Base-by-base conservation (phyloP, 805 yeast species). In the Saccharomycopsis olivae region DNA sequence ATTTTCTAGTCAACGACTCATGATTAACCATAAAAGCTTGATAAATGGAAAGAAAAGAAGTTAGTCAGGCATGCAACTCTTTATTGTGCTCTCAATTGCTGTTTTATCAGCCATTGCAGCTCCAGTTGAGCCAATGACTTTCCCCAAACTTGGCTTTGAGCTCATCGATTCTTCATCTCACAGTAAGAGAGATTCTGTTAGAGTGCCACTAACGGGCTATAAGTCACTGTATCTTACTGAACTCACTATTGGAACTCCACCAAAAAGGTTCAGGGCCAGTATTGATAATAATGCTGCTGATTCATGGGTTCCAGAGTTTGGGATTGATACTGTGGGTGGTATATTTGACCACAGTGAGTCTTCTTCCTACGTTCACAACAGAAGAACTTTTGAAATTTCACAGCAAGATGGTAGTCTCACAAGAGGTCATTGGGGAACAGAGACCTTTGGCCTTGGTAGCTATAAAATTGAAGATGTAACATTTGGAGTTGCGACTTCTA, bases 401-500 rank as follows among this genome's bases (percentile, higher is more conserved):
- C 40, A 43, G 27, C 44, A 44, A 11, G 47, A 40, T 32, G 32
- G 33, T 5, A 24, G 40, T n/a, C 16, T 18, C 5, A 36, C 43
- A 11, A 28, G 23, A 5, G 47, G 47, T 4, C 25, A 28, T 34
- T 33, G 33, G 19, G 33, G 14, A 9, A 17, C 6, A 1, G 47
- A 43, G 18, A 27, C 33, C 11, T 17, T 48, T 14, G 33, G 21
- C 15, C 13, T 49, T 27, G 51, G 47, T 18, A 48, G 51, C 10
- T 35, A 24, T 18, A 30, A 23, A n/a, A 31, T 43, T n/a, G 36
- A 34, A 13, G 44, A 31, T 18, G 29, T 43, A n/a, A 34, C 32
- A 24, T 43, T 43, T 33, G 47, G 44, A 19, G 44, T 40, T 25
- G 44, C 47, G 16, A 39, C 41, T n/a, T 32, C 39, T 6, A 41